Percentiles rank a stretch among this genome's conserved stretches.
Conservation (phyloP, 2,329 filamentous ascomycete genomes). For the Fusarium tricinctum region DNA sequence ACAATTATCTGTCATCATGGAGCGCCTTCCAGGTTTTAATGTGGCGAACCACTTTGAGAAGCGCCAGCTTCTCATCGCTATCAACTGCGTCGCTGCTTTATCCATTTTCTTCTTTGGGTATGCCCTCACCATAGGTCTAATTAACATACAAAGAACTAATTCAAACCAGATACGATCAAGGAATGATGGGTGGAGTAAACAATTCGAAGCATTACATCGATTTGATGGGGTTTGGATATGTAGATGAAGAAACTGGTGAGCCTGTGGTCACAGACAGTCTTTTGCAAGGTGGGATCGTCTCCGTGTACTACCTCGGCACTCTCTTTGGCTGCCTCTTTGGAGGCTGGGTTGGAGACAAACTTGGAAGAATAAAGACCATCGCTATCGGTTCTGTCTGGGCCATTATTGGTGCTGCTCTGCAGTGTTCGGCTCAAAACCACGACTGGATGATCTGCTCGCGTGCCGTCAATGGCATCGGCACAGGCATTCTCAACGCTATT, state of each 20-base stretch:
- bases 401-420: slow-evolving; percentile 28
- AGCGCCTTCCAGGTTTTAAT: slow-evolving; percentile 37
- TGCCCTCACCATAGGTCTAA: neutral
- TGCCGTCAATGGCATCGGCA: slow-evolving; percentile 63
- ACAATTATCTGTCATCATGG: slow-evolving; percentile 14
- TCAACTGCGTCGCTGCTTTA: slow-evolving; percentile 43
- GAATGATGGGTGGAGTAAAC: slow-evolving; percentile 46
- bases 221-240: slow-evolving; percentile 45
- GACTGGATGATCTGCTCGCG: slow-evolving; percentile 52
- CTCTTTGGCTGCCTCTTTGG: slow-evolving; percentile 41
- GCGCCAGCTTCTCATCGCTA: slow-evolving; percentile 45
- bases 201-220: slow-evolving; percentile 39
- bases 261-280: slow-evolving; percentile 42
- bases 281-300: slow-evolving; percentile 44
- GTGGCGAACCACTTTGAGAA: slow-evolving; percentile 45
- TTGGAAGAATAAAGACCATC: slow-evolving; percentile 41
- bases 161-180: slow-evolving; percentile 20
- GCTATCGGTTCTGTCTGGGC: slow-evolving; percentile 38
- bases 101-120: slow-evolving; percentile 50
- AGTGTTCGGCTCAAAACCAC: slow-evolving; percentile 36
- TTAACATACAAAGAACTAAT: neutral
- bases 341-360: slow-evolving; percentile 41
- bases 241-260: slow-evolving; percentile 35
- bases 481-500: slow-evolving; percentile 77
- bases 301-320: slow-evolving; percentile 46